Base-by-base conservation (phyloP, 2,329 filamentous ascomycete species). In the Fusarium mangiferae region DNA sequence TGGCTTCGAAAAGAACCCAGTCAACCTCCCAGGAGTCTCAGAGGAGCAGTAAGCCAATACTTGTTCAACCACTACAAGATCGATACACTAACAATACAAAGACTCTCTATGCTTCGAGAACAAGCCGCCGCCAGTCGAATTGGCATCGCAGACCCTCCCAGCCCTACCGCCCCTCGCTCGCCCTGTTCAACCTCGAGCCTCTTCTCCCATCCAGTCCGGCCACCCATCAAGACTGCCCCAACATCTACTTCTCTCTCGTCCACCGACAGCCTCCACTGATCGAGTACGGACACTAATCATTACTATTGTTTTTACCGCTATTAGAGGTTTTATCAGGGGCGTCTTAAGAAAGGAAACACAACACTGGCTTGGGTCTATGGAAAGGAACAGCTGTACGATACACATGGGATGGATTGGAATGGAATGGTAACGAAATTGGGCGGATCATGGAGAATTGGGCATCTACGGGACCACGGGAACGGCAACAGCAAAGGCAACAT, bases 1-100 rank as follows among this genome's bases (percentile, higher is more conserved):
- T 80, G 84, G 90, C 78, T 87, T 90, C 77, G 87, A 87, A 78
- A 86, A 85, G 66, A 87, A 89, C 77, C 81, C 84, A n/a, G 82
- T 87, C 45, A 81, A 81, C 48, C 81, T 91, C 20, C 88, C 88
- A 6, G 89, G 89, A 44, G 83, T 90, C 46, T 87, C 87, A 51
- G 84, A 89, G 72, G 87, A 90, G 74, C 88, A 91, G 89, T 90
- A 85, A 80, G 88, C 83, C 11, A 44, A 45, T 46, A 36, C 36
- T n/a, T 48, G 20, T 36, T 36, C 48, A 33, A 60, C 10, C 24
- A 24, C 54, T 28, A 46, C 35, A 55, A 41, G 5, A 38, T 6
- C 13, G 26, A 44, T 35, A n/a, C n/a, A 36, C 64, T 64, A 24
- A 56, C 35, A n/a, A 49, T 36, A 22, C n/a, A 52, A 60, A 89